Evolutionary conservation across 2,329 filamentous ascomycete genomes (phyloP).

Genomic region (Nothopassalora personata): DNA sequence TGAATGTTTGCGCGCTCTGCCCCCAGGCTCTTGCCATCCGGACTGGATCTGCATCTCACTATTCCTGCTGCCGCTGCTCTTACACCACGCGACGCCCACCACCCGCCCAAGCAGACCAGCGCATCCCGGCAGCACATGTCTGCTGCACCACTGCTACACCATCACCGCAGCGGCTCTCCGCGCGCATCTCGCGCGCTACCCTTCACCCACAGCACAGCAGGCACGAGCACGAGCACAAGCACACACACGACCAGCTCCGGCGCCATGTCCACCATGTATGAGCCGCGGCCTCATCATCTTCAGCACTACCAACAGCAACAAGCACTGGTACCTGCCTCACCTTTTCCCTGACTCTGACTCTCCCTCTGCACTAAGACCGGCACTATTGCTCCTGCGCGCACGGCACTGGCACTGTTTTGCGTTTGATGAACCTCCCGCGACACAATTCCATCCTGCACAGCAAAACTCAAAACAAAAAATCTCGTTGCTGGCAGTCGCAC

Average conservation of each 20-base stretch:
- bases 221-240: neutral
- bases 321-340: conserved; percentile 3
- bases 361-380: neutral
- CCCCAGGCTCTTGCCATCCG: neutral
- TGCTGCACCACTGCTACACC: neutral
- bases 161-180: neutral
- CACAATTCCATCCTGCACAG: conserved; percentile 14
- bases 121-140: neutral
- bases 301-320: neutral
- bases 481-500: neutral
- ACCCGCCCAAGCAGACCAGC: neutral
- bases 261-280: conserved; percentile 1
- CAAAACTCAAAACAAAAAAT: conserved; percentile 16
- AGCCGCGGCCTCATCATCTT: neutral
- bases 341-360: conserved; percentile 6
- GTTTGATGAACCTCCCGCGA: conserved; percentile 18
- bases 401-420: conserved; percentile 13
- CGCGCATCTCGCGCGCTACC: neutral
- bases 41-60: neutral
- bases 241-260: neutral
- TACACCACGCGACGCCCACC: neutral
- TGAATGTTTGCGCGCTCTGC: neutral
- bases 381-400: conserved; percentile 7
- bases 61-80: neutral
- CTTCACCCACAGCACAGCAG: neutral